A percentile compares a stretch with the other conserved stretches of the same genome.
phyloP scores from a whole-genome alignment of 768 basidiomycete species.

The Phlegmacium glaucopus region DNA sequence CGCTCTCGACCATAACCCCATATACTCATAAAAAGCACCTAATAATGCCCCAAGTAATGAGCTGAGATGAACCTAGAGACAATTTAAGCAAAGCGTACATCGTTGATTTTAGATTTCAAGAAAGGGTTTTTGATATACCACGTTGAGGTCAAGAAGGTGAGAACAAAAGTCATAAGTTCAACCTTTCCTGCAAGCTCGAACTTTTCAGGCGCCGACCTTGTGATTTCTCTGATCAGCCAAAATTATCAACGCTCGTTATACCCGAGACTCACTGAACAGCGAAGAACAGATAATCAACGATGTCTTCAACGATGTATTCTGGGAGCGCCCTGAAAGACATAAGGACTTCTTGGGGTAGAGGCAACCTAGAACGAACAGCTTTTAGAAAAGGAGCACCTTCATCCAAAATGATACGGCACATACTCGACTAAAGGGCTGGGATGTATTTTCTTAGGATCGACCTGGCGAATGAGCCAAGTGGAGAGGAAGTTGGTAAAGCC shows the following conservation, averaged over 20 bases:
- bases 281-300: conserved; percentile 87
- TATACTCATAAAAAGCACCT: conserved; percentile 76
- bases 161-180: conserved; percentile 80
- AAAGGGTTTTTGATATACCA: conserved; percentile 99
- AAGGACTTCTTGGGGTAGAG: conserved; percentile 82
- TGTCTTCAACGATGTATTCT: conserved; percentile 92
- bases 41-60: conserved; percentile 4
- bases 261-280: conserved; percentile 60
- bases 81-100: conserved; percentile 45
- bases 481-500: conserved; percentile 89
- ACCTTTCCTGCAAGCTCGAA: conserved; percentile 83
- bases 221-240: not conserved
- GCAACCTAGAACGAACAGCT: conserved; percentile 50
- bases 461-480: conserved; percentile 89
- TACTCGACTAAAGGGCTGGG: conserved; percentile 69
- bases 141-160: conserved; percentile 91
- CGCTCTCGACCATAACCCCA: conserved; percentile 63
- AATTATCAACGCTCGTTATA: not conserved
- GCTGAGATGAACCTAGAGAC: too few relatives aligned
- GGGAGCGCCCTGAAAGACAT: conserved; percentile 84
- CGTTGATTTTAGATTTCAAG: conserved; percentile 93
- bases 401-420: conserved; percentile 22
- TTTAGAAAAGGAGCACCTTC: not conserved
- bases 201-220: conserved; percentile 70
- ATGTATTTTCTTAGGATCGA: conserved; percentile 76